A percentile compares a stretch with the other conserved stretches of the same genome.
Evolutionary conservation across 2,329 filamentous ascomycete species (phyloP).

Genomic region (Exophiala phaeomuriformis): DNA sequence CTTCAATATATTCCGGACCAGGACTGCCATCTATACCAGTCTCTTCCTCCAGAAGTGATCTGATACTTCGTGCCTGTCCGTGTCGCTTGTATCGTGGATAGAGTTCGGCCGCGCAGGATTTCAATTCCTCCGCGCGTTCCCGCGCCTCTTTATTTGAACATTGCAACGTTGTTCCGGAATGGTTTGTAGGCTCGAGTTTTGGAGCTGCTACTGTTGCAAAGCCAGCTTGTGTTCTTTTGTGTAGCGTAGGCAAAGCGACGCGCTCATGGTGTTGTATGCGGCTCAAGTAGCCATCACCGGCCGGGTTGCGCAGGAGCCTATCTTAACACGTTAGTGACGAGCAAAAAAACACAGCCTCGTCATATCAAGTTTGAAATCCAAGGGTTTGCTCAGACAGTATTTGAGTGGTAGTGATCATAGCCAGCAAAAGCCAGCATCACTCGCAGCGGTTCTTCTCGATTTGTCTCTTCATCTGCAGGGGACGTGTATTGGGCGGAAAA

Average conservation of each 20-base stretch:
- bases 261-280: neutral
- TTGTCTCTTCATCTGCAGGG: conserved; percentile 38
- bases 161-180: neutral
- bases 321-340: neutral
- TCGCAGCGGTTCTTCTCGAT: conserved; percentile 60
- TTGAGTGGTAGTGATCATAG: conserved; percentile 39
- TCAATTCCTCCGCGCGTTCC: conserved; percentile 35
- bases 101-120: conserved; percentile 26
- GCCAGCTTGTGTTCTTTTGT: conserved; percentile 2
- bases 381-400: conserved; percentile 6
- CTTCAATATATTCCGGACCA: conserved; percentile 7
- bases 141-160: conserved; percentile 30
- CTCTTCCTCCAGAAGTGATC: conserved; percentile 25
- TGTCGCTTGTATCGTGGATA: conserved; percentile 13
- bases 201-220: conserved; percentile 1
- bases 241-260: neutral
- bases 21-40: too few species aligned
- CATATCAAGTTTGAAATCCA: neutral
- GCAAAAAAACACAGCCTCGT: neutral
- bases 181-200: neutral
- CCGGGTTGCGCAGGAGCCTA: neutral
- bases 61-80: conserved; percentile 25
- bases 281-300: neutral
- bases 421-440: conserved; percentile 47
- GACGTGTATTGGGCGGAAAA: neutral